phyloP scores from a whole-genome alignment of 2,329 filamentous ascomycete genomes.

The Orbilia brochopaga region DNA sequence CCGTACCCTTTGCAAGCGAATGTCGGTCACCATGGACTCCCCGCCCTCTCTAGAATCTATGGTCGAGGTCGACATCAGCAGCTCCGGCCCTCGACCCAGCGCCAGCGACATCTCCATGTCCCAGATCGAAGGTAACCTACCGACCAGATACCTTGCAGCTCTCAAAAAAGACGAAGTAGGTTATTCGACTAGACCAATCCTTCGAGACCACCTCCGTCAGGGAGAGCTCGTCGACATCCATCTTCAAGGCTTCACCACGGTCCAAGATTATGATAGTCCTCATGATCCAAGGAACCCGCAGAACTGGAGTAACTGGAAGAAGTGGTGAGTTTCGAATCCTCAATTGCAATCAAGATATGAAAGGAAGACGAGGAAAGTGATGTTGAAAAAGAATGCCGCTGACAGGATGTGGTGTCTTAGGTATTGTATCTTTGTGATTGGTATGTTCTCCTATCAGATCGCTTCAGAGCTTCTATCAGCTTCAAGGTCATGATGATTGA shows the following conservation, averaged over 20 bases:
- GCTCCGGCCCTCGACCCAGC: neutral
- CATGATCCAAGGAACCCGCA: constrained; percentile 13
- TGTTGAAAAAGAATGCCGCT: neutral
- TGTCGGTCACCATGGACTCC: neutral
- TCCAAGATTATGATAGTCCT: constrained; percentile 12
- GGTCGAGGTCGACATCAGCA: constrained; percentile 13
- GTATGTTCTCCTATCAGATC: neutral
- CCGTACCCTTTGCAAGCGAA: no score
- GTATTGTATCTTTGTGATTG: constrained; percentile 26
- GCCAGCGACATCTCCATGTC: neutral
- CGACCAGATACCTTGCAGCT: neutral
- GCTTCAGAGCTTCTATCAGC: neutral
- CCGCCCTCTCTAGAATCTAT: constrained; percentile 6
- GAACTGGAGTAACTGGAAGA: neutral
- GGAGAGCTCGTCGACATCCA: constrained; percentile 6
- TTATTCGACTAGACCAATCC: constrained; percentile 13
- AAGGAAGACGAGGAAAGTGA: neutral
- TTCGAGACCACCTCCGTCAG: neutral
- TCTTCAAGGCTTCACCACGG: constrained; percentile 3
- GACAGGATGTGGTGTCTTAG: neutral
- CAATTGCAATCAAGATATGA: neutral
- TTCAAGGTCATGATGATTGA: neutral
- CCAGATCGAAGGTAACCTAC: constrained; percentile 1
- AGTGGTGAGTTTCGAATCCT: constrained; percentile 12
- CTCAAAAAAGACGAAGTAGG: neutral